Evolutionary conservation across 352 stramenopile species (phyloP).

Genomic region (Phytophthora megakarya): DNA sequence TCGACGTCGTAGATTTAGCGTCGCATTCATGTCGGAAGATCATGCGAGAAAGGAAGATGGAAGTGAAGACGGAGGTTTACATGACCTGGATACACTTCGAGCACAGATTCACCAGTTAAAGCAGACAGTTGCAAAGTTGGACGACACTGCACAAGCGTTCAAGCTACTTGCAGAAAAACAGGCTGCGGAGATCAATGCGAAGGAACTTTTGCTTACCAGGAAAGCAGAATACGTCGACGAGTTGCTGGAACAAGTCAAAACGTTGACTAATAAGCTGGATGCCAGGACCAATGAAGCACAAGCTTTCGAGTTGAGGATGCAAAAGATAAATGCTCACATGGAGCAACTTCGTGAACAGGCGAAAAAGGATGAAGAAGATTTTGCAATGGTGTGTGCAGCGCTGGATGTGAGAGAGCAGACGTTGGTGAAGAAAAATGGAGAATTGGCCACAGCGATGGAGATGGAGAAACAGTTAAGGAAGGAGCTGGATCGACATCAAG

Average conservation of each 20-base stretch:
- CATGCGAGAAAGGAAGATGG: neutral
- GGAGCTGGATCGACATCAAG: conserved; percentile 49
- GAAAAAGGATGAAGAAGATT: conserved; percentile 70
- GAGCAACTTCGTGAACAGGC: conserved; percentile 53
- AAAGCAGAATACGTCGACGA: conserved; percentile 73
- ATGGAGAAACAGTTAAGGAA: conserved; percentile 46
- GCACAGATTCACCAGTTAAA: conserved; percentile 21
- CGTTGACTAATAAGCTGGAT: conserved; percentile 11
- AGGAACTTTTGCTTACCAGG: conserved; percentile 59
- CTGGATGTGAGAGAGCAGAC: conserved; percentile 57
- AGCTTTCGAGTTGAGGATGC: conserved; percentile 20
- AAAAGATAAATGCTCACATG: conserved; percentile 34
- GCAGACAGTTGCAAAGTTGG: conserved; percentile 23
- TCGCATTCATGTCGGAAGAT: conserved; percentile 26
- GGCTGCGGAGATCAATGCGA: conserved; percentile 66
- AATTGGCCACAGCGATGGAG: conserved; percentile 35
- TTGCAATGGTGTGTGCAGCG: conserved; percentile 59
- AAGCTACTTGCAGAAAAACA: conserved; percentile 70
- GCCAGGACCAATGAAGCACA: conserved; percentile 23
- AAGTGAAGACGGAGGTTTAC: conserved; percentile 6
- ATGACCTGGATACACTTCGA: conserved; percentile 4
- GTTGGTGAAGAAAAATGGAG: conserved; percentile 41
- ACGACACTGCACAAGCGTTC: conserved; percentile 36
- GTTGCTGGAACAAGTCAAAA: conserved; percentile 51
- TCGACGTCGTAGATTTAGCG: neutral